Conservation (phyloP, 192 early-diverging fungal genomes). For the Podila epigama region DNA sequence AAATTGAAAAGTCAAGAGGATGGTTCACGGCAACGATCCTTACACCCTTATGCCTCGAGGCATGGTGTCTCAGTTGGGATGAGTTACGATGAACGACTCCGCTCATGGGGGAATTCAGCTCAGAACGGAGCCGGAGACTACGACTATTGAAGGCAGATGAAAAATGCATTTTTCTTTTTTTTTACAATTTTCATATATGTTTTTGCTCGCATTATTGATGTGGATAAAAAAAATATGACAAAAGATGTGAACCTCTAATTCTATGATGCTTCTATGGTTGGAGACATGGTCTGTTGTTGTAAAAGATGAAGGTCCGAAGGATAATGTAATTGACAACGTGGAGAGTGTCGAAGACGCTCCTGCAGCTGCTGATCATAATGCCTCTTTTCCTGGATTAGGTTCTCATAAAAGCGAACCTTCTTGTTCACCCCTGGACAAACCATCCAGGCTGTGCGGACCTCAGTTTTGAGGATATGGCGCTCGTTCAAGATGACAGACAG, state of each 20-base stretch:
- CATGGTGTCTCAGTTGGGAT: background rate
- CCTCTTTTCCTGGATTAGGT: slow-evolving; percentile 17
- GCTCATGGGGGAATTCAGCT: slow-evolving; percentile 20
- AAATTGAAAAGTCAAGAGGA: no score
- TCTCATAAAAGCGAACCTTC: slow-evolving; percentile 33
- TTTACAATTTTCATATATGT: no score
- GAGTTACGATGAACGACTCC: slow-evolving; percentile 22
- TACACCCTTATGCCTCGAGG: background rate
- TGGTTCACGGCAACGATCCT: no score
- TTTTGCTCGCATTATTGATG: no score
- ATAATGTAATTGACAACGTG: background rate
- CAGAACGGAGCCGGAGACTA: slow-evolving; percentile 32
- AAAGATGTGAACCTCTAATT: no score
- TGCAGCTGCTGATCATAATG: slow-evolving; percentile 15
- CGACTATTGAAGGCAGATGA: slow-evolving; percentile 19
- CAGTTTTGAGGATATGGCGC: slow-evolving; percentile 19
- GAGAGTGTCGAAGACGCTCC: background rate
- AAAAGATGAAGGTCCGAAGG: background rate
- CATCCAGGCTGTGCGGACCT: slow-evolving; percentile 35
- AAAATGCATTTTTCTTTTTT: no score
- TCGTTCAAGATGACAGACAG: slow-evolving; percentile 27
- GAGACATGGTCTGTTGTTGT: background rate
- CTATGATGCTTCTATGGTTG: background rate
- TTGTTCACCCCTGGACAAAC: slow-evolving; percentile 24
- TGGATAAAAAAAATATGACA: no score